Base-by-base conservation (phyloP, 1,284 basidiomycete species). In the Pascua guehoae region DNA sequence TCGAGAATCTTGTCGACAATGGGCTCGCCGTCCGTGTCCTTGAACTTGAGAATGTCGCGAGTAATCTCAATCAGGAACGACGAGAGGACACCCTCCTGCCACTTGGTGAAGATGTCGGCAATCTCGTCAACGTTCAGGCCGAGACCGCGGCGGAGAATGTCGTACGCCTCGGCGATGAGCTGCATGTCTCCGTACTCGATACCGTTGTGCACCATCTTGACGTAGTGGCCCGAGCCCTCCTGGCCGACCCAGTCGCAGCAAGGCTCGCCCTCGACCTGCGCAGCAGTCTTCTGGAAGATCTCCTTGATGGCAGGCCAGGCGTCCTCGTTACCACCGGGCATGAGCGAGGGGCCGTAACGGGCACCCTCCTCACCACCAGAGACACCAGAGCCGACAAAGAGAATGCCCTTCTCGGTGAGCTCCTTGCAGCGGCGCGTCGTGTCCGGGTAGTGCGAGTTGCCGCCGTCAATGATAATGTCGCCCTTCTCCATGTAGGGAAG, bases 121-220 rank as follows among this genome's bases (percentile, higher is more conserved):
- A 96, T 95, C 79, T 97, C 93, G 63, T 83, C 81, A 71, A 92
- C 89, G 42, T 75, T 58, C 62, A 96, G 82, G 64, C 88, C 91
- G 69, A 98, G 87, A 67, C 95, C 96, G 69, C 91, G 89, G 79
- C 95, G 96, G 76, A 99, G 87, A 79, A 99, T 97, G 78, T 98
- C 93, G 78, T 96, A 97, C 16, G 89, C 92, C 81, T 99, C 96
- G 66, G 92, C 90, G 71, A 99, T 98, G 76, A 98, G 83, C 80
- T 98, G 96, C 96, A 99, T 99, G 82, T 99, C 96, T 80, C 96
- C 96, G 79, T 98, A 99, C 80, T 97, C 93, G 78, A 97, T 97
- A 82, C 92, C 80, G 76, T 81, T 81, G 79, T 81, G 76, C 61
- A 78, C 76, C 76, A 78, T 78, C 73, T 77, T 76, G 71, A 76